Conservation (phyloP, 2,329 filamentous ascomycete genomes). For the Aspergillus sp. region DNA sequence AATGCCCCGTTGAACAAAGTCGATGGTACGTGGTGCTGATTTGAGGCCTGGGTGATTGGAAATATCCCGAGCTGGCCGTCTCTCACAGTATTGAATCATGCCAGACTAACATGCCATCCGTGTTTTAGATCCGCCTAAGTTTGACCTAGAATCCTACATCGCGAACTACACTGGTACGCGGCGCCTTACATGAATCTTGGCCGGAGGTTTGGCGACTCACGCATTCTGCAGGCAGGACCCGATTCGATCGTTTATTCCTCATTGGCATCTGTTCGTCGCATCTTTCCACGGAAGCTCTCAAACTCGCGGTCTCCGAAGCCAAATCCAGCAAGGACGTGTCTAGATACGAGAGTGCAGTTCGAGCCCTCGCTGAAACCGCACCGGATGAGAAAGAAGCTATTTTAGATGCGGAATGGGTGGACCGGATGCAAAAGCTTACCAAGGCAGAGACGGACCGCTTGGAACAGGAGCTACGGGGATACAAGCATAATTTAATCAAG, state of each 20-base stretch:
- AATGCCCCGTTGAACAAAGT: conserved; percentile 16
- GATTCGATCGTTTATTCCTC: conserved; percentile 68
- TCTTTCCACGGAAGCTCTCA: conserved; percentile 71
- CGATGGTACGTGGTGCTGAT: conserved; percentile 17
- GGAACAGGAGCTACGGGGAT: conserved; percentile 76
- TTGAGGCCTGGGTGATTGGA: conserved; percentile 5
- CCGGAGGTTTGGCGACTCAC: conserved; percentile 4
- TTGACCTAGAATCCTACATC: conserved; percentile 86
- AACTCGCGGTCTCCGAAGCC: conserved; percentile 64
- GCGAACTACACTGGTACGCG: conserved; percentile 71
- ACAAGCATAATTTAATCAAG: conserved; percentile 95
- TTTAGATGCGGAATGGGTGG: conserved; percentile 67
- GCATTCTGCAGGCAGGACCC: conserved; percentile 57
- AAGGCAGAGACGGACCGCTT: conserved; percentile 63
- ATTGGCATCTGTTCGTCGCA: conserved; percentile 71
- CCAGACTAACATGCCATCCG: not conserved
- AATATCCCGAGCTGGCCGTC: conserved; percentile 3
- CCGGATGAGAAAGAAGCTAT: conserved; percentile 59
- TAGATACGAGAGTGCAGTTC: conserved; percentile 60
- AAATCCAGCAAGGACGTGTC: conserved; percentile 65
- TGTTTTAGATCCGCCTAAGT: conserved; percentile 62
- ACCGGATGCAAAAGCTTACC: conserved; percentile 56
- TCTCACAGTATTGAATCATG: not conserved
- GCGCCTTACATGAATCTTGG: not conserved
- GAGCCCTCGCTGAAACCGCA: conserved; percentile 53